These are phyloP conservation scores for Geotrichum fermentans DNA, from an alignment of 1,139 yeast species.

Conservation along the genomic window DNA sequence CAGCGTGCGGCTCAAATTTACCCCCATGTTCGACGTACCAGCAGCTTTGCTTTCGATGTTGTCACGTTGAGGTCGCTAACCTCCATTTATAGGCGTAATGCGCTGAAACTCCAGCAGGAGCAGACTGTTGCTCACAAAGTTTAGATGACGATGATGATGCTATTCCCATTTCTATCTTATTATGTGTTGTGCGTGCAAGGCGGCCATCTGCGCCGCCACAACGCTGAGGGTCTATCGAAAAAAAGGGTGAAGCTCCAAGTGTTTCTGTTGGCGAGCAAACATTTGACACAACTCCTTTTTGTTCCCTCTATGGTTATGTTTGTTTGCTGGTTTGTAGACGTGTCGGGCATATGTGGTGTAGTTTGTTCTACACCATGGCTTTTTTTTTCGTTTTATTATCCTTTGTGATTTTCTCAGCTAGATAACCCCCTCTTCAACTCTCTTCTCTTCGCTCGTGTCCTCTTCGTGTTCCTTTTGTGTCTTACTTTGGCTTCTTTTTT, in stretches of 20 bases:
- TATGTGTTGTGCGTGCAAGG: background rate
- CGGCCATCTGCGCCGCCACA: too few relatives aligned
- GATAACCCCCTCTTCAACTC: background rate
- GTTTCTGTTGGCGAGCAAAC: background rate
- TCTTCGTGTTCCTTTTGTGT: background rate
- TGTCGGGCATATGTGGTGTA: too few relatives aligned
- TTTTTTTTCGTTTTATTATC: too few relatives aligned
- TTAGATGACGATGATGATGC: too few relatives aligned
- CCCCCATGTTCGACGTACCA: too few relatives aligned
- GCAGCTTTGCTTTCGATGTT: background rate
- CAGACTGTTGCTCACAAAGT: constrained; percentile 45
- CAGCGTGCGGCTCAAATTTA: background rate
- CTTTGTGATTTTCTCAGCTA: too few relatives aligned
- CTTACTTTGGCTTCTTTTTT: background rate
- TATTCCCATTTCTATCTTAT: too few relatives aligned
- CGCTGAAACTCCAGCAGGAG: constrained; percentile 42
- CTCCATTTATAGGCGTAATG: constrained; percentile 28
- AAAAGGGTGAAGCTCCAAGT: too few relatives aligned
- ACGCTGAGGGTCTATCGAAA: too few relatives aligned
- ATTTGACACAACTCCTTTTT: background rate
- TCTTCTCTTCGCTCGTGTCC: background rate
- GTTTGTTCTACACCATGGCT: too few relatives aligned
- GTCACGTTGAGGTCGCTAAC: background rate
- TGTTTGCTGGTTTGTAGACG: too few relatives aligned
- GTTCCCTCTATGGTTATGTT: too few relatives aligned